These are phyloP conservation scores for Phytophthora fragariae DNA, from an alignment of 352 stramenopile genomes.

Conservation along the genomic window DNA sequence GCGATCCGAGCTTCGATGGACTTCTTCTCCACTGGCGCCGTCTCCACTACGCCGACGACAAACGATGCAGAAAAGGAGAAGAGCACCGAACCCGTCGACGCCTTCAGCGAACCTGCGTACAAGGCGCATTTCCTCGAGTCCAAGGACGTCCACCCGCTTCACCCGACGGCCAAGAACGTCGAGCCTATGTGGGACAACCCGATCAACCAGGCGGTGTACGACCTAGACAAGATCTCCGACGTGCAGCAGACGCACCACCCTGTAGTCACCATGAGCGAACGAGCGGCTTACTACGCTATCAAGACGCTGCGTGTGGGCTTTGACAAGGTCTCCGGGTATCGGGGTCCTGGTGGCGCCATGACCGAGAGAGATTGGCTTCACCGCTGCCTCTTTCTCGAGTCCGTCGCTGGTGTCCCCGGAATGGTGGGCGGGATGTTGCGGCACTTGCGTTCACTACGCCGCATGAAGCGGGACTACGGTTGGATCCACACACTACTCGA, in stretches of 20 bases:
- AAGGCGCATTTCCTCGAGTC: constrained; percentile 42
- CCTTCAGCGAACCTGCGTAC: constrained; percentile 31
- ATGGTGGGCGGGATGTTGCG: constrained; percentile 79
- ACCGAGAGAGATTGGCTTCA: constrained; percentile 69
- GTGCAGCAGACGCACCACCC: constrained; percentile 48
- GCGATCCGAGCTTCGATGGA: constrained; percentile 2
- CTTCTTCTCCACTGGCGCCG: constrained; percentile 26
- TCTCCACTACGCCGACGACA: background rate
- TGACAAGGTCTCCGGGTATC: constrained; percentile 62
- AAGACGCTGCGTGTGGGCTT: constrained; percentile 54
- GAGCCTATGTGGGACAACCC: constrained; percentile 44
- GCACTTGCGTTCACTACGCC: constrained; percentile 87
- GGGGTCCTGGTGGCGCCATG: constrained; percentile 65
- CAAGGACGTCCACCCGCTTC: constrained; percentile 26
- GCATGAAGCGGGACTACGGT: constrained; percentile 89
- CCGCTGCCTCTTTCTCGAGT: constrained; percentile 83
- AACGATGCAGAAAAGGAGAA: background rate
- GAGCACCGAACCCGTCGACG: constrained; percentile 16
- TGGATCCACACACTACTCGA: constrained; percentile 93
- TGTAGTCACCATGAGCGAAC: constrained; percentile 31
- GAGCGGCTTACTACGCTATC: constrained; percentile 42
- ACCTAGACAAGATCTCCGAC: constrained; percentile 36
- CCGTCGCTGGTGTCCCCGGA: constrained; percentile 74
- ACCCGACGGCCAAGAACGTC: background rate
- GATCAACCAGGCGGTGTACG: constrained; percentile 47